These are phyloP conservation scores for Claviceps sp. DNA, from an alignment of 2,329 filamentous ascomycete species.

Conservation along the genomic window DNA sequence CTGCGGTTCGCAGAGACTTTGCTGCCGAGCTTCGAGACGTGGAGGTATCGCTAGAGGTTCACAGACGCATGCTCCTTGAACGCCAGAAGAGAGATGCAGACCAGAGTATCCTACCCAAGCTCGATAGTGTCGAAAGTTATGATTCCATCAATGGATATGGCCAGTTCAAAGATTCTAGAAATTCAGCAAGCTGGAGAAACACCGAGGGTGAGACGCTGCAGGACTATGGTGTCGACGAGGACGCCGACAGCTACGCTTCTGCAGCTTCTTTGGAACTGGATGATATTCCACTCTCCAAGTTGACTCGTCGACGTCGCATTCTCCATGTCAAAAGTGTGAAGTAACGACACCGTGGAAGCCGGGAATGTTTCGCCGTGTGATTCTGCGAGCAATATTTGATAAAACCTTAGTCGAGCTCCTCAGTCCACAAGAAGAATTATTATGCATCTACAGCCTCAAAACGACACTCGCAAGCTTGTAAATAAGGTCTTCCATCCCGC, in stretches of 20 bases:
- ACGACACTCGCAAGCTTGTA: neutral
- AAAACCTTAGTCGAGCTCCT: neutral
- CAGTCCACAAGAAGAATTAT: neutral
- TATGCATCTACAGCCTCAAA: neutral
- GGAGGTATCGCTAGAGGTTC: conserved; percentile 27
- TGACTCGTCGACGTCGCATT: conserved; percentile 44
- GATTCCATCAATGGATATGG: conserved; percentile 23
- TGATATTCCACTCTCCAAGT: conserved; percentile 56
- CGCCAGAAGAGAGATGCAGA: conserved; percentile 35
- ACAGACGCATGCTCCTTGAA: conserved; percentile 33
- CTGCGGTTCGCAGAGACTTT: conserved; percentile 23
- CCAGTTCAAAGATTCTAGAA: conserved; percentile 47
- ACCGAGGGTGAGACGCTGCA: conserved; percentile 59
- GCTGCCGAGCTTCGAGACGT: conserved; percentile 20
- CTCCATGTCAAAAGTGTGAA: neutral
- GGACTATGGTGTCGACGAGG: conserved; percentile 72
- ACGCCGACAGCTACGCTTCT: conserved; percentile 35
- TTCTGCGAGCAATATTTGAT: neutral
- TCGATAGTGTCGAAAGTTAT: conserved; percentile 45
- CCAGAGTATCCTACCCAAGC: conserved; percentile 31
- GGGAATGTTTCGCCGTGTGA: conserved; percentile 9
- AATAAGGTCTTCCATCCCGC: neutral
- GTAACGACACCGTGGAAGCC: neutral
- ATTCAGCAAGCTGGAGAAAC: conserved; percentile 55
- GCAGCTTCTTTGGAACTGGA: conserved; percentile 35